Conservation (phyloP, 345 rosid genomes). For the Jatropha curcas region DNA sequence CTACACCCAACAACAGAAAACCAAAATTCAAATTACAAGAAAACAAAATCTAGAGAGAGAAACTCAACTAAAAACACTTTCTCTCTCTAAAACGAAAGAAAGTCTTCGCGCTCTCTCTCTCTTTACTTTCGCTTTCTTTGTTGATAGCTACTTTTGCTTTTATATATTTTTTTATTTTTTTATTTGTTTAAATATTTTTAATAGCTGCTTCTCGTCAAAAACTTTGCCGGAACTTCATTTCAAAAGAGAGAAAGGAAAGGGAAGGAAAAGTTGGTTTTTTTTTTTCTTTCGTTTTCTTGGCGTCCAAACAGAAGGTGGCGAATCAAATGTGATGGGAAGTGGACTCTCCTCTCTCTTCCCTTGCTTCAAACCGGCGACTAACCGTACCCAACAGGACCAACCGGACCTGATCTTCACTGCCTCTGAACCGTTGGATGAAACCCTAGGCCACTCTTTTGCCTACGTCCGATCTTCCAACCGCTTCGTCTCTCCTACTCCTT, state of each 20-base stretch:
- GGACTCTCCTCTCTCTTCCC: constrained; percentile 73
- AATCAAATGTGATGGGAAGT: constrained; percentile 98
- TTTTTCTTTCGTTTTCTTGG: constrained; percentile 25
- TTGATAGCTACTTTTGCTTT: not conserved
- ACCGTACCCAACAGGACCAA: constrained; percentile 30
- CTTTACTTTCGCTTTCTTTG: constrained; percentile 7
- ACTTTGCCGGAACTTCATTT: constrained; percentile 3
- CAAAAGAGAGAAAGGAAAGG: not conserved
- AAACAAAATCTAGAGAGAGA: not conserved
- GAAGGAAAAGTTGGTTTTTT: not conserved
- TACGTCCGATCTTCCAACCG: constrained; percentile 93
- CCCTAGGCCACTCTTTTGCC: constrained; percentile 93
- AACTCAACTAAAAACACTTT: not conserved
- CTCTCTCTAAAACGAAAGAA: not conserved
- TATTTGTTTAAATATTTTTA: not conserved
- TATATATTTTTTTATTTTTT: not conserved
- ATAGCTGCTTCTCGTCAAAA: not conserved
- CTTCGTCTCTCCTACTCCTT: constrained; percentile 75
- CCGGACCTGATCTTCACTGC: constrained; percentile 50
- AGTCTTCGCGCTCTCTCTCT: constrained; percentile 3
- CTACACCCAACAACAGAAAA: constrained; percentile 25
- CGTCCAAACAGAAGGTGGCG: constrained; percentile 38
- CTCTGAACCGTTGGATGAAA: constrained; percentile 80
- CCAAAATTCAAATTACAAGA: constrained; percentile 5
- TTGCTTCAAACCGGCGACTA: constrained; percentile 62